phyloP scores from a whole-genome alignment of 129 eudicot genomes.

The Ambrosia artemisiifolia region DNA sequence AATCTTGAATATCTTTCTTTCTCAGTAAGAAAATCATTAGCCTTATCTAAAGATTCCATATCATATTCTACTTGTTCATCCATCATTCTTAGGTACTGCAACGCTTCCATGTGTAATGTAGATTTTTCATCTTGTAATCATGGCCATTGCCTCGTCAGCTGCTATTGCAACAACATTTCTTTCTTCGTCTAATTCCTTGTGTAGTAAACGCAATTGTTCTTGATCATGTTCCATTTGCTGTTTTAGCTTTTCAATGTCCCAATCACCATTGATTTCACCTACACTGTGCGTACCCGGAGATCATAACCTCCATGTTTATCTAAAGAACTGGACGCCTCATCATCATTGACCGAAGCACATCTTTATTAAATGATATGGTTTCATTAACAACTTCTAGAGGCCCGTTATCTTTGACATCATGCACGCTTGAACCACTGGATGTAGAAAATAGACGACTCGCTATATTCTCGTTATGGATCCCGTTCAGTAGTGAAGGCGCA shows the following conservation, averaged over 20 bases:
- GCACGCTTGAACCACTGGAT: neutral
- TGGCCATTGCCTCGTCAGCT: slow-evolving; percentile 91
- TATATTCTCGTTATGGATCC: no score
- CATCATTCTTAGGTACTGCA: slow-evolving; percentile 88
- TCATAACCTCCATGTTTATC: slow-evolving; percentile 35
- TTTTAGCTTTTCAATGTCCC: slow-evolving; percentile 46
- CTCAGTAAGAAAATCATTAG: slow-evolving; percentile 73
- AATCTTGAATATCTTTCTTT: slow-evolving; percentile 70
- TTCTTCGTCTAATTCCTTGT: slow-evolving; percentile 81
- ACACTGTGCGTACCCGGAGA: slow-evolving; percentile 30
- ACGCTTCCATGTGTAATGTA: slow-evolving; percentile 74
- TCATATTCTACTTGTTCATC: slow-evolving; percentile 93
- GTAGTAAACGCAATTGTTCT: slow-evolving; percentile 35
- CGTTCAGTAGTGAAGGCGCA: slow-evolving; percentile 14
- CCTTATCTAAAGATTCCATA: slow-evolving; percentile 75
- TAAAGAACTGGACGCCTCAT: slow-evolving; percentile 4
- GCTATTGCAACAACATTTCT: slow-evolving; percentile 76
- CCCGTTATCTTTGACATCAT: slow-evolving; percentile 20
- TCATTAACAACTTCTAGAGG: slow-evolving; percentile 31
- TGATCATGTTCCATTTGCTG: slow-evolving; percentile 51
- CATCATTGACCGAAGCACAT: slow-evolving; percentile 12
- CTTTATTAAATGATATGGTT: slow-evolving; percentile 1
- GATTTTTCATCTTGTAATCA: slow-evolving; percentile 93
- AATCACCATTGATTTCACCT: slow-evolving; percentile 62
- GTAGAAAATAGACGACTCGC: no score